Evolutionary conservation across 257 asterid genomes (phyloP).

Genomic region (Rehmannia glutinosa): DNA sequence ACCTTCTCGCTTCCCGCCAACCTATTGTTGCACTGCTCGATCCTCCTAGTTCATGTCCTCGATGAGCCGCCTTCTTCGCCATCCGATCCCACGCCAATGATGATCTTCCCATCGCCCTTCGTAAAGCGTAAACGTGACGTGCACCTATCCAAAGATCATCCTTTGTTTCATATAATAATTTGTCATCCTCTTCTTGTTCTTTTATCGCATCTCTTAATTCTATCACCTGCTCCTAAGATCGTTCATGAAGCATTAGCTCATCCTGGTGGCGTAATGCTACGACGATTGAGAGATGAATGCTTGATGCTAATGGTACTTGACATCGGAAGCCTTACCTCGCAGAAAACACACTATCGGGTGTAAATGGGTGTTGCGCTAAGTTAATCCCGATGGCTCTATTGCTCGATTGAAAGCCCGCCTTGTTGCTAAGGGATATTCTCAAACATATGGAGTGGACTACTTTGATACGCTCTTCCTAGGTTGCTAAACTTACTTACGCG

Average conservation of each 20-base stretch:
- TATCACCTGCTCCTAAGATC: neutral
- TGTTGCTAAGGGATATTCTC: slow-evolving; percentile 1
- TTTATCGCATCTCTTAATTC: neutral
- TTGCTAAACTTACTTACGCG: neutral
- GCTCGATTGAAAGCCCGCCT: neutral
- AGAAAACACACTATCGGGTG: neutral
- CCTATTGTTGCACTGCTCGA: too few species aligned
- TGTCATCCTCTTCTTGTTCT: neutral
- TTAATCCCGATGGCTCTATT: neutral
- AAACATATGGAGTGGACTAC: neutral
- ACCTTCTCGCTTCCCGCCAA: too few species aligned
- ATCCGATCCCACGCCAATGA: neutral
- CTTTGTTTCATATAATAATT: neutral
- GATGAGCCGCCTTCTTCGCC: too few species aligned
- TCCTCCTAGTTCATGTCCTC: too few species aligned
- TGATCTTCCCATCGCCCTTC: neutral
- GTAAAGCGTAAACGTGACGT: neutral
- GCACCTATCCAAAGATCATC: neutral
- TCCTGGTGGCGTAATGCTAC: neutral
- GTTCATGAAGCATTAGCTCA: neutral
- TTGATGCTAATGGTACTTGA: neutral
- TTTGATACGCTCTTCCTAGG: neutral
- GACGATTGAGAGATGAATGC: neutral
- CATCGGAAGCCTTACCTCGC: neutral
- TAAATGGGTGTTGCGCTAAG: neutral